Conservation (phyloP, 371 early-diverging fungal species). For the Mucor plumbeus region DNA sequence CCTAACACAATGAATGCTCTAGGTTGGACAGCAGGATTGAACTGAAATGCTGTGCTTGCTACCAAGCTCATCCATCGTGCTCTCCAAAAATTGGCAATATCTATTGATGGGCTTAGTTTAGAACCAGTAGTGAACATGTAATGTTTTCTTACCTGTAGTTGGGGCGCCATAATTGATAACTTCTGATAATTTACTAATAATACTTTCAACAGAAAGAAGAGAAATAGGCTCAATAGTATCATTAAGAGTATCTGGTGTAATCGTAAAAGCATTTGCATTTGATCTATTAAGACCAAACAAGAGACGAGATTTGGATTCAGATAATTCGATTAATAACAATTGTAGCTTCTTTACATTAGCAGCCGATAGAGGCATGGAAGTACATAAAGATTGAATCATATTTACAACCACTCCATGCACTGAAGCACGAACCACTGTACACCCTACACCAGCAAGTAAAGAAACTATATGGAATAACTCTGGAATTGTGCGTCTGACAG, state of each 20-base stretch:
- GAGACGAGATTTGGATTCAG: constrained; percentile 73
- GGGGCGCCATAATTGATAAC: constrained; percentile 77
- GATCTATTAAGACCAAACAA: constrained; percentile 78
- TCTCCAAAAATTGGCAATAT: constrained; percentile 79
- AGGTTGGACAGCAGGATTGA: constrained; percentile 90
- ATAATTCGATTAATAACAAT: constrained; percentile 62
- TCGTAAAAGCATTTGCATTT: constrained; percentile 69
- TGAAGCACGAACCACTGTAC: constrained; percentile 79
- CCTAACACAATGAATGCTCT: constrained; percentile 90
- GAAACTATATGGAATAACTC: constrained; percentile 84
- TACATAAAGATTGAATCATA: constrained; percentile 82
- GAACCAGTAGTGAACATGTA: too few relatives aligned
- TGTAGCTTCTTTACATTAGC: constrained; percentile 59
- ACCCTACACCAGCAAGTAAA: constrained; percentile 80
- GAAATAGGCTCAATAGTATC: constrained; percentile 71
- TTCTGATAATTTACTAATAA: constrained; percentile 76
- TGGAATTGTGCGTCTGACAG: constrained; percentile 70
- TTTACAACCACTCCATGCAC: constrained; percentile 91
- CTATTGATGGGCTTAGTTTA: constrained; percentile 30
- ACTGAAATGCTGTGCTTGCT: constrained; percentile 87
- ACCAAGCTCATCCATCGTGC: constrained; percentile 92
- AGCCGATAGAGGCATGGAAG: constrained; percentile 63
- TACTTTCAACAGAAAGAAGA: constrained; percentile 72
- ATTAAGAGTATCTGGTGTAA: constrained; percentile 60
- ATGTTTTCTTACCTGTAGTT: constrained; percentile 55